These are phyloP conservation scores for Dorcoceras hygrometricum DNA, from an alignment of 257 asterid species.

Conservation along the genomic window DNA sequence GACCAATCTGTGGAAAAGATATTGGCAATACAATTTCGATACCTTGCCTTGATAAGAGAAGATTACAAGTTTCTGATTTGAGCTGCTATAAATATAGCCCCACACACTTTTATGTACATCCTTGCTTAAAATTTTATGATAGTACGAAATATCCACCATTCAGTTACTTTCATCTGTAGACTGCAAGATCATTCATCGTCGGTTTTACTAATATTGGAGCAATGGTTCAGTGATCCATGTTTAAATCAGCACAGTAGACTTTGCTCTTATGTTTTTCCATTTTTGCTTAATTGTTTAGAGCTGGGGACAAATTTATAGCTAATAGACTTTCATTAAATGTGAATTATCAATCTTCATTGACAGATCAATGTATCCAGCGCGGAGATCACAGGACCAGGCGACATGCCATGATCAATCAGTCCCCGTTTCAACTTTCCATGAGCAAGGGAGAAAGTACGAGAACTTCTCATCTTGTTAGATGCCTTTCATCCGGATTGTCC, in stretches of 20 bases:
- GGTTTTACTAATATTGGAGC: neutral
- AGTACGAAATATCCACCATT: neutral
- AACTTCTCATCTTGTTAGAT: conserved; percentile 42
- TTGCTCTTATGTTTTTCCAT: neutral
- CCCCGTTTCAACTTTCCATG: conserved; percentile 44
- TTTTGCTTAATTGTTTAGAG: neutral
- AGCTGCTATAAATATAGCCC: neutral
- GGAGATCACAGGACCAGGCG: conserved; percentile 31
- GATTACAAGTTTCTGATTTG: neutral
- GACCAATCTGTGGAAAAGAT: too few species aligned
- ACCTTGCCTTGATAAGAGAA: too few species aligned
- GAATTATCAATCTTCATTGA: conserved; percentile 15
- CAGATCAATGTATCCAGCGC: conserved; percentile 48
- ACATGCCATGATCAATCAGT: conserved; percentile 30
- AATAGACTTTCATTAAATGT: conserved; percentile 6
- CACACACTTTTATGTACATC: neutral
- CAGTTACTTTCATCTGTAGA: neutral
- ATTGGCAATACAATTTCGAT: too few species aligned
- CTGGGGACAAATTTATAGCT: conserved; percentile 3
- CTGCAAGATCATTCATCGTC: neutral
- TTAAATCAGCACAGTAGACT: neutral
- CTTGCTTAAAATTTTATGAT: neutral
- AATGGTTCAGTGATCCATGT: neutral
- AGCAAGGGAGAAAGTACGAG: conserved; percentile 31
- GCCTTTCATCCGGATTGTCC: conserved; percentile 61